phyloP scores from a whole-genome alignment of 176 grass and related monocot species.

The Eleusine coracana region DNA sequence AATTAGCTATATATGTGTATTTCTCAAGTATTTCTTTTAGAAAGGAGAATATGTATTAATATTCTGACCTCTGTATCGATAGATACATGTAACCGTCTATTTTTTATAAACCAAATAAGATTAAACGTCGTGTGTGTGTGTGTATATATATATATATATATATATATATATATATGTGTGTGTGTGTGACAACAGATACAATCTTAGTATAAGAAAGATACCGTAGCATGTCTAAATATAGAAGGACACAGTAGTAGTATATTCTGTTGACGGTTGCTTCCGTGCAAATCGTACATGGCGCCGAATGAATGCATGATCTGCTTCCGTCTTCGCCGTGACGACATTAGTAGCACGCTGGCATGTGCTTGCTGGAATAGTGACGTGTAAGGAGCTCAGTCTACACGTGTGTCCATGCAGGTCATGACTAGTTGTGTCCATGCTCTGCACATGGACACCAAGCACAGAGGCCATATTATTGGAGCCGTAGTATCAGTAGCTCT shows the following conservation, averaged over 20 bases:
- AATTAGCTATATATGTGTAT: neutral
- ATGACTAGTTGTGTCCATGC: constrained; percentile 15
- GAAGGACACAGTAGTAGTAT: neutral
- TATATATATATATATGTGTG: no score
- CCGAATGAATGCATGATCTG: neutral
- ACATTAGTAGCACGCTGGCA: neutral
- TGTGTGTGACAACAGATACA: neutral
- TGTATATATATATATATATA: no score
- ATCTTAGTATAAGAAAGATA: neutral
- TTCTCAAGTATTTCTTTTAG: neutral
- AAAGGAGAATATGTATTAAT: no score
- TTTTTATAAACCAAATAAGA: no score
- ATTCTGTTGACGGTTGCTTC: neutral
- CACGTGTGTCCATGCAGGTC: constrained; percentile 34
- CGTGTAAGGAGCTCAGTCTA: neutral
- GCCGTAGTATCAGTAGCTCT: constrained; percentile 4
- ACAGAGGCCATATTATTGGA: neutral
- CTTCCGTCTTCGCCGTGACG: neutral
- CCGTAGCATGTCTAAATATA: neutral
- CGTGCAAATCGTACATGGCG: neutral
- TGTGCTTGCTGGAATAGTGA: constrained; percentile 26
- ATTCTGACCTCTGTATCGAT: no score
- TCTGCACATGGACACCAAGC: neutral
- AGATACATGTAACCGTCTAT: no score
- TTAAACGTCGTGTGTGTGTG: neutral